Evolutionary conservation across 352 stramenopile genomes (phyloP), one percentile per base, ranked within the genome.

Genomic region (Globisporangium nunn): DNA sequence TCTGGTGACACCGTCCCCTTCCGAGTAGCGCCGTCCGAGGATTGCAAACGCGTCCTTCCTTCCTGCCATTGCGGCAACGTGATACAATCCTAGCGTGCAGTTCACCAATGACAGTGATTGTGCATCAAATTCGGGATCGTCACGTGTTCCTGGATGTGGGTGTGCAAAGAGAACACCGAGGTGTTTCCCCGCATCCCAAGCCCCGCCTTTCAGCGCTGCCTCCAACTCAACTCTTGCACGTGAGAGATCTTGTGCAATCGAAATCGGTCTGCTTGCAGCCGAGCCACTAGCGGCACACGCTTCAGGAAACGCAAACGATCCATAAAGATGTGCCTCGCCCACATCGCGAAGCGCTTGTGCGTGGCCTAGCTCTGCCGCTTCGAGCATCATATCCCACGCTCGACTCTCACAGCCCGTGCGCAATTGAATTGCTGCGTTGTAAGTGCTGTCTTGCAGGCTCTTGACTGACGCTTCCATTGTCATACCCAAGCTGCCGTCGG

Each of bases 1-100:
- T 10, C n/a, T 37, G 15, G 44, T 18, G 14, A 64, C 28, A 0
- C 54, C 56, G 12, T 65, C 49, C 1, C 47, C 70, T 49, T 44
- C 47, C 4, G 52, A 33, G 56, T 92, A 89, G 50, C 70, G 58
- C 11, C 60, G 61, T 2, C 73, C 84, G 1, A 93, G 64, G n/a
- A 86, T 66, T 30, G 72, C 71, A 56, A 78, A 88, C 2, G 72
- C 71, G 23, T 81, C 67, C 31, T 70, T 78, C 35, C 49, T 51
- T 15, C 79, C 74, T 15, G 52, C 49, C n/a, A 64, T 59, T 31
- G 79, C 79, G 47, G 71, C 71, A 17, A 82, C 58, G 58, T 90
- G 73, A 37, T 80, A 65, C 17, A 90, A 54, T 0, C 79, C 79
- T 10, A 66, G 52, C 28, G 64, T 69, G 15, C 81, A 53, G 52